Evolutionary conservation across 2,329 filamentous ascomycete species (phyloP).

Genomic region (Aspergillus ruber): DNA sequence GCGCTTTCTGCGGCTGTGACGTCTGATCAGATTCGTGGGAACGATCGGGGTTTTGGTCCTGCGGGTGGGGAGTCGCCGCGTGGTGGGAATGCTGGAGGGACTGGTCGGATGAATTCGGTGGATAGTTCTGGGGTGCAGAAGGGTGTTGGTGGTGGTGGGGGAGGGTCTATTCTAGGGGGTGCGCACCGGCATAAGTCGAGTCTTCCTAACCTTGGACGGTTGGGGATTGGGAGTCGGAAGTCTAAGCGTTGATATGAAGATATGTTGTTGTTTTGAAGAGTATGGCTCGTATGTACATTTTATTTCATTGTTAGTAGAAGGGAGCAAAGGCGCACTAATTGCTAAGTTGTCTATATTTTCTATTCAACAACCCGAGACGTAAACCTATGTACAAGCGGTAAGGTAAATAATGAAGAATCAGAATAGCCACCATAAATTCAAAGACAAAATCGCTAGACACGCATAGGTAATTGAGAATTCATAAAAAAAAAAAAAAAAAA

Average conservation of each 20-base stretch:
- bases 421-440: background rate
- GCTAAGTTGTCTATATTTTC: background rate
- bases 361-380: background rate
- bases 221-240: constrained; percentile 64
- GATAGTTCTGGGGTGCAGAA: constrained; percentile 6
- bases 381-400: background rate
- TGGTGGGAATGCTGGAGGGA: constrained; percentile 7
- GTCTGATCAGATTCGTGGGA: constrained; percentile 17
- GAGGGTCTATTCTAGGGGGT: constrained; percentile 27
- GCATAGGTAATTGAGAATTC: background rate
- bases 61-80: constrained; percentile 25
- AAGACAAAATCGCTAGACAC: background rate
- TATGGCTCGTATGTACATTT: background rate
- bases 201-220: constrained; percentile 62
- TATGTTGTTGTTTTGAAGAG: too few species aligned
- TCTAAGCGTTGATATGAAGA: constrained; percentile 28
- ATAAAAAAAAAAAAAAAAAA: background rate
- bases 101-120: background rate
- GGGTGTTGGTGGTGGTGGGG: constrained; percentile 27
- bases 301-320: too few species aligned
- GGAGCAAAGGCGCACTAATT: background rate
- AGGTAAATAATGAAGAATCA: background rate
- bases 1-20: constrained; percentile 24
- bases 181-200: constrained; percentile 56
- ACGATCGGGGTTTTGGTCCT: constrained; percentile 25